Percentiles rank a stretch among this genome's conserved stretches.
These are phyloP conservation scores for Barbatosphaeria neglecta DNA, from an alignment of 495 filamentous ascomycete genomes.

Conservation along the genomic window DNA sequence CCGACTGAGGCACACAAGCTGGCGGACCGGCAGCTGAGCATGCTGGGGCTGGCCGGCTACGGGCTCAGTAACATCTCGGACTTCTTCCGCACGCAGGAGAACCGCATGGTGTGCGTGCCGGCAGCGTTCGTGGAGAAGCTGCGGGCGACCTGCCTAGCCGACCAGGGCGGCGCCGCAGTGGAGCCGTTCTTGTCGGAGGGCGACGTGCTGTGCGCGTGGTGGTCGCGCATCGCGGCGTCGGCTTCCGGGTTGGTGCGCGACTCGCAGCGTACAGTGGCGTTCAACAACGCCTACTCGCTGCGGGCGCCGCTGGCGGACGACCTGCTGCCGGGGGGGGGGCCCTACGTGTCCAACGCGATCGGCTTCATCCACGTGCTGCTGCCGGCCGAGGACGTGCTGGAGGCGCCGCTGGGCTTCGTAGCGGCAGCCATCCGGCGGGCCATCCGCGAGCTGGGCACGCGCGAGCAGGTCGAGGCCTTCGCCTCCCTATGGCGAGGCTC, in stretches of 20 bases:
- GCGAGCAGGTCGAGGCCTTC: constrained; percentile 30
- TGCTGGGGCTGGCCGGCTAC: constrained; percentile 17
- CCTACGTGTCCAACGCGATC: constrained; percentile 24
- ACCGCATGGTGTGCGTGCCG: constrained; percentile 24
- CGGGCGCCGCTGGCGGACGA: constrained; percentile 12
- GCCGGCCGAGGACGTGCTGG: constrained; percentile 17
- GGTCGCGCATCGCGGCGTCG: constrained; percentile 11
- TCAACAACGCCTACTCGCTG: constrained; percentile 16
- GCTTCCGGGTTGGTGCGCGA: constrained; percentile 5
- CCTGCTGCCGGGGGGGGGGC: constrained; percentile 13
- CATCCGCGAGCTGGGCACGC: constrained; percentile 33
- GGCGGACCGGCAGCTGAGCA: constrained; percentile 5
- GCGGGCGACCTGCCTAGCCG: constrained; percentile 1
- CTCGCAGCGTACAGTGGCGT: constrained; percentile 7
- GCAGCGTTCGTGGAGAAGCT: constrained; percentile 14
- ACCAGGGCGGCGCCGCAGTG: constrained; percentile 13
- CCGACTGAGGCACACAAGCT: constrained; percentile 8
- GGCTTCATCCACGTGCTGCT: constrained; percentile 20
- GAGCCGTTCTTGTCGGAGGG: constrained; percentile 30
- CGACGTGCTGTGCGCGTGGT: constrained; percentile 29
- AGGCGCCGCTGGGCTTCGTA: constrained; percentile 28
- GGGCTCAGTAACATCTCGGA: constrained; percentile 11
- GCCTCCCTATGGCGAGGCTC: constrained; percentile 12
- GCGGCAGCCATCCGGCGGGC: constrained; percentile 23
- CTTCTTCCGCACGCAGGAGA: constrained; percentile 17